Conservation (phyloP, 352 stramenopile genomes). For the Blastocystis sp. region DNA sequence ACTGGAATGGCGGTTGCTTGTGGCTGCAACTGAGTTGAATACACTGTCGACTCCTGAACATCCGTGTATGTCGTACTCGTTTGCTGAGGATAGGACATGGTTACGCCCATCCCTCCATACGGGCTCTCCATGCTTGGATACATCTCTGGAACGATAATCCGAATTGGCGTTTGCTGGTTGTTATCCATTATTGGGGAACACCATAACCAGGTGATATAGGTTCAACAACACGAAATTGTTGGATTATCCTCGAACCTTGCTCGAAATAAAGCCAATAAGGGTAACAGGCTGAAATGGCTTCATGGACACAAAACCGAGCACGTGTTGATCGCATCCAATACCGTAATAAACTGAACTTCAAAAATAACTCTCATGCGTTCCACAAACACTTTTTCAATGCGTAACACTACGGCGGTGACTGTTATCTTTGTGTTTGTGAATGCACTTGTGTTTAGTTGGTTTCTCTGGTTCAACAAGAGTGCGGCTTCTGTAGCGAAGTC, state of each 20-base stretch:
- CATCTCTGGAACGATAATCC: not conserved
- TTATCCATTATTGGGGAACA: not conserved
- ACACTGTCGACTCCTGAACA: not conserved
- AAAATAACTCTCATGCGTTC: not conserved
- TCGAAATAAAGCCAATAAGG: not conserved
- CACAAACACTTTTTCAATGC: not conserved
- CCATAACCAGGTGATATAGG: not conserved
- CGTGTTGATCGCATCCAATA: too few species aligned
- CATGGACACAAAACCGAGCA: not conserved
- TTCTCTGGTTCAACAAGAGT: not conserved
- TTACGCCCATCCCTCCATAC: not conserved
- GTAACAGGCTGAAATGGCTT: not conserved
- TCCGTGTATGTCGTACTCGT: not conserved
- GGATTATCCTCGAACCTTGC: not conserved
- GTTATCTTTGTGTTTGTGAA: not conserved
- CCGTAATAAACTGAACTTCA: not conserved
- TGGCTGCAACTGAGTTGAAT: not conserved
- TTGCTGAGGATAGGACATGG: not conserved
- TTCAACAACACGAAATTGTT: not conserved
- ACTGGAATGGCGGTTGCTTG: not conserved
- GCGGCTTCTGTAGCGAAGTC: not conserved
- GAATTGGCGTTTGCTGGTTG: not conserved
- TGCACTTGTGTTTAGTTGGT: not conserved
- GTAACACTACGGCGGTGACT: not conserved
- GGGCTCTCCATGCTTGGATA: not conserved